A percentile compares a stretch with the other conserved stretches of the same genome.
Conservation (phyloP, 148 eudicot species). For the Fagopyrum tataricum region DNA sequence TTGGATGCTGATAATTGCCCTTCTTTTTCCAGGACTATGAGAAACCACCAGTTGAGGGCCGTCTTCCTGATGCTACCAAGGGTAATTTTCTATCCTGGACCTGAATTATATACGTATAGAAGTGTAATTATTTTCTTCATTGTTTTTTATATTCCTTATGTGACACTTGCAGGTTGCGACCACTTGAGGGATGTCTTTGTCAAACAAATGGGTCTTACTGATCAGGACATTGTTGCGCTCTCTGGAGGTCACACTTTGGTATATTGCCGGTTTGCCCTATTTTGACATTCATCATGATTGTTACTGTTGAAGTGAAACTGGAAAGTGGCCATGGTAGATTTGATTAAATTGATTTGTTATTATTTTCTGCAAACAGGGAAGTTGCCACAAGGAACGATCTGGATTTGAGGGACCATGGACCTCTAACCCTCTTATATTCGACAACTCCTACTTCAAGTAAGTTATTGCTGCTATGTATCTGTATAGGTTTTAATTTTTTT, state of each 20-base stretch:
- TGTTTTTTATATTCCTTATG: neutral
- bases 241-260: constrained; percentile 98
- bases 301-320: neutral
- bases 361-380: constrained; percentile 43
- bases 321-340: neutral
- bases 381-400: constrained; percentile 97
- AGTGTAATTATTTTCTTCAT: neutral
- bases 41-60: constrained; percentile 87
- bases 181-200: constrained; percentile 79
- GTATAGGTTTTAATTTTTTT: neutral
- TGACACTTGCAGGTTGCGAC: constrained; percentile 50
- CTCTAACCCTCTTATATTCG: constrained; percentile 74
- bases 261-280: constrained; percentile 6
- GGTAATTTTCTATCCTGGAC: constrained; percentile 33
- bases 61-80: constrained; percentile 84
- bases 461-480: constrained; percentile 2
- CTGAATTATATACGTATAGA: neutral
- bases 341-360: neutral
- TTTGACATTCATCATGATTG: neutral
- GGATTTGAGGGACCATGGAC: constrained; percentile 99
- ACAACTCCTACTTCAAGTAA: constrained; percentile 82
- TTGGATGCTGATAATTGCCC: neutral
- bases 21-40: constrained; percentile 51
- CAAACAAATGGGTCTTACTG: constrained; percentile 82
- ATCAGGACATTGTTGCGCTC: constrained; percentile 84